Conservation (phyloP, 2,329 filamentous ascomycete genomes). For the Paramyrothecium sp. region DNA sequence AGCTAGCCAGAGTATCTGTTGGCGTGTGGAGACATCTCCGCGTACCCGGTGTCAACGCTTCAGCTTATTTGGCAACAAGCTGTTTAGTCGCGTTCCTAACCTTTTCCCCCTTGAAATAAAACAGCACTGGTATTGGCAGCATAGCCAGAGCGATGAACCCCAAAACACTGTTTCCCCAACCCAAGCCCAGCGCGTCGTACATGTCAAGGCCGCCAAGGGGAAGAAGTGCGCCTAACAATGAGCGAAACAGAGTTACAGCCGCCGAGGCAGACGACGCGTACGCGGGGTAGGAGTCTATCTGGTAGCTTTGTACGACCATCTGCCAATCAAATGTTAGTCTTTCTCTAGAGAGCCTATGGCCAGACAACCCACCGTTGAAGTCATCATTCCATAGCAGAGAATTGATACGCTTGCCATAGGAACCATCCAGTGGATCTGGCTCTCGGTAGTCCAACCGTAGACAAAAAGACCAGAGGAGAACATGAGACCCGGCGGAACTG, state of each 20-base stretch:
- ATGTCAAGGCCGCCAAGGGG: conserved; percentile 2
- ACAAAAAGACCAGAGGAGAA: conserved; percentile 11
- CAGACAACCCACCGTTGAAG: conserved; percentile 10
- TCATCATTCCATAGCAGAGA: conserved; percentile 36
- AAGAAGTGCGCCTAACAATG: conserved; percentile 64
- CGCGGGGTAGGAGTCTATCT: conserved; percentile 13
- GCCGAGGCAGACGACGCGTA: conserved; percentile 15
- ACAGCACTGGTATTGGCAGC: conserved; percentile 2
- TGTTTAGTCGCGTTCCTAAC: no score
- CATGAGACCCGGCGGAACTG: conserved; percentile 8
- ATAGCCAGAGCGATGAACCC: conserved; percentile 1
- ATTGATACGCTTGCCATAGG: conserved; percentile 30
- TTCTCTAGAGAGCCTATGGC: not conserved
- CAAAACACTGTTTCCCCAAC: conserved; percentile 5
- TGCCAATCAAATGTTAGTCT: conserved; percentile 15
- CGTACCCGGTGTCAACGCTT: no score
- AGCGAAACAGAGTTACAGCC: conserved; percentile 24
- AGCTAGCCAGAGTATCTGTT: no score
- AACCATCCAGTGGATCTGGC: conserved; percentile 11
- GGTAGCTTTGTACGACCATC: conserved; percentile 43
- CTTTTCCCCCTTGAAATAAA: conserved; percentile 4
- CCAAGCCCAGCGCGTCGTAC: conserved; percentile 4
- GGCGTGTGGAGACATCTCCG: no score
- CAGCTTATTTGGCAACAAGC: no score
- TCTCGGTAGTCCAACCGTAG: conserved; percentile 13